Percentiles rank a stretch among this genome's conserved stretches.
phyloP scores from a whole-genome alignment of 2,329 filamentous ascomycete species.

The Daldinia sp. region DNA sequence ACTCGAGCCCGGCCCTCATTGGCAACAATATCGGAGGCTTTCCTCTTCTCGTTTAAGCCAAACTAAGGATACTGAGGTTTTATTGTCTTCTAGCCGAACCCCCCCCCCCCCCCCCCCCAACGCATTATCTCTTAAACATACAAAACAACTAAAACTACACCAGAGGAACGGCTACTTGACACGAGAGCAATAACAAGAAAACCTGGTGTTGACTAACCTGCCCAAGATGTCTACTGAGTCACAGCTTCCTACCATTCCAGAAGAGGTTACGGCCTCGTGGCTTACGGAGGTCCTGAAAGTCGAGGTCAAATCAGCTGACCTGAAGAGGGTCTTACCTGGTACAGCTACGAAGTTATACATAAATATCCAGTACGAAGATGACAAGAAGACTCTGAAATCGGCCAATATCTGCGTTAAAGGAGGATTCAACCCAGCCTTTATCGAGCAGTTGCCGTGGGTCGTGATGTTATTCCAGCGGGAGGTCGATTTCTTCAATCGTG shows the following conservation, averaged over 20 bases:
- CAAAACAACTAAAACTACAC: not conserved
- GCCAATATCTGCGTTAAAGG: conserved; percentile 47
- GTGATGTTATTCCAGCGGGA: conserved; percentile 48
- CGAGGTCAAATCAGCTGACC: conserved; percentile 39
- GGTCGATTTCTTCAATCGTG: conserved; percentile 48
- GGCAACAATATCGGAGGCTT: too few relatives aligned
- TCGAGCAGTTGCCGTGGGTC: conserved; percentile 44
- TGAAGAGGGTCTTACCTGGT: conserved; percentile 39
- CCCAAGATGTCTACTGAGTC: not conserved
- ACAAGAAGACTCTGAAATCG: conserved; percentile 16
- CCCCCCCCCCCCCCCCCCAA: too few relatives aligned
- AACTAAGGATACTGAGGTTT: too few relatives aligned
- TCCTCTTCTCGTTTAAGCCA: too few relatives aligned
- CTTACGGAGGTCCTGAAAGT: conserved; percentile 40
- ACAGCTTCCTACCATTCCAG: conserved; percentile 37
- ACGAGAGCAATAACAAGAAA: not conserved
- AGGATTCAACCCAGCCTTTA: conserved; percentile 47
- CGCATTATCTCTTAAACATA: not conserved
- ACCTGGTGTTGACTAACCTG: not conserved
- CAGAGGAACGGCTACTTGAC: not conserved
- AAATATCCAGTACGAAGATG: conserved; percentile 37
- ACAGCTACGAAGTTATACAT: conserved; percentile 47
- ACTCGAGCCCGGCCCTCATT: too few relatives aligned
- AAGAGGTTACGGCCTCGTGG: conserved; percentile 46
- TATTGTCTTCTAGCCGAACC: too few relatives aligned